phyloP scores from a whole-genome alignment of 1,139 yeast genomes.

The Debaryomyces sp. region DNA sequence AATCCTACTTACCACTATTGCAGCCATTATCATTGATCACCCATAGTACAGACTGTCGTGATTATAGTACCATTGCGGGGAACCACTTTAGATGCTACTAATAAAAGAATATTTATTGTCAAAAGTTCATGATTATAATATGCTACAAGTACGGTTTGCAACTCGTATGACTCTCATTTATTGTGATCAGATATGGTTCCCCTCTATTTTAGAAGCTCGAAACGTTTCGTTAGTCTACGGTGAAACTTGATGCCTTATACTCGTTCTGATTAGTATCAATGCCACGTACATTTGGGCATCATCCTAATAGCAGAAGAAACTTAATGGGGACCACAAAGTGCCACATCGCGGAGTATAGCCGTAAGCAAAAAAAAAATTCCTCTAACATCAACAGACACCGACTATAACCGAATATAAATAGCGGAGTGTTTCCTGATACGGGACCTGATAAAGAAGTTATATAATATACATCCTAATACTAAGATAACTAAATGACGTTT shows the following conservation, averaged over 20 bases:
- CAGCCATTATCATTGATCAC: background rate
- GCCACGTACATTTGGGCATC: background rate
- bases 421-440: background rate
- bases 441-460: background rate
- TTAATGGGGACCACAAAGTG: background rate
- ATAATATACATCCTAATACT: background rate
- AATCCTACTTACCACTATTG: background rate
- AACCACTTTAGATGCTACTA: background rate
- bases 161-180: background rate
- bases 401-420: background rate
- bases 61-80: background rate
- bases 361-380: conserved; percentile 1
- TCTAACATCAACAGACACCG: conserved; percentile 7
- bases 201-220: background rate
- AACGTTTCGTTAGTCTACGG: background rate
- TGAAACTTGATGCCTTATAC: background rate
- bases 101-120: background rate
- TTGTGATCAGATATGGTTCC: background rate
- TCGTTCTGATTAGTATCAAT: background rate
- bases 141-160: background rate
- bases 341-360: conserved; percentile 7
- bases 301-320: background rate
- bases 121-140: background rate
- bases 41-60: background rate
- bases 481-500: background rate